phyloP scores from a whole-genome alignment of 768 basidiomycete species.

The Phaeotremella fagi region DNA sequence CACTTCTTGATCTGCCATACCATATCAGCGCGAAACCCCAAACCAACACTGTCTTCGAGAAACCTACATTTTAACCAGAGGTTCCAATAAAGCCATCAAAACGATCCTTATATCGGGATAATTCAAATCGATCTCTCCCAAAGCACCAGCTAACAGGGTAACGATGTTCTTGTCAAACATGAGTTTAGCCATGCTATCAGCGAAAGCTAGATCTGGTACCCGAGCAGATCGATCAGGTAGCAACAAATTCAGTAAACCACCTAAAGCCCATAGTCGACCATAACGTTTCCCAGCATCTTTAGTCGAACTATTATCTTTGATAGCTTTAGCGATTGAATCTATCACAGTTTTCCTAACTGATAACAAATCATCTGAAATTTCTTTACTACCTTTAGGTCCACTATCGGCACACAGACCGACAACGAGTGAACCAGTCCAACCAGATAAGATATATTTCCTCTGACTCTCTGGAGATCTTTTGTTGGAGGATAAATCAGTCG shows the following conservation, averaged over 20 bases:
- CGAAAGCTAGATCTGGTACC: constrained; percentile 57
- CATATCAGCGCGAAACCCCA: not conserved
- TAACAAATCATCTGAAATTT: constrained; percentile 69
- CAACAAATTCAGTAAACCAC: constrained; percentile 81
- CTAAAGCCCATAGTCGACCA: constrained; percentile 77
- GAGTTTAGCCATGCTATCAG: constrained; percentile 87
- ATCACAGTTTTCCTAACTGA: constrained; percentile 88
- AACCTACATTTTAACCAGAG: constrained; percentile 79
- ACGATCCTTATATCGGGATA: constrained; percentile 84
- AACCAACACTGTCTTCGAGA: no score
- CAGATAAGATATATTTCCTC: constrained; percentile 44
- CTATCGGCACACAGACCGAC: constrained; percentile 91
- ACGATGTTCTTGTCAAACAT: constrained; percentile 99
- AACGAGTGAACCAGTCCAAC: constrained; percentile 62
- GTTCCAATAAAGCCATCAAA: constrained; percentile 80
- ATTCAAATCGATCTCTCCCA: constrained; percentile 90
- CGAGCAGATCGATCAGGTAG: constrained; percentile 63
- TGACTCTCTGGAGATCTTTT: constrained; percentile 53
- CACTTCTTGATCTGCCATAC: constrained; percentile 81
- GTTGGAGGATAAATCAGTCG: constrained; percentile 56
- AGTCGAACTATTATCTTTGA: constrained; percentile 69
- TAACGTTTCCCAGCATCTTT: constrained; percentile 67
- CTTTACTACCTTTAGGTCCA: constrained; percentile 64
- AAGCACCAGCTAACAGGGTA: constrained; percentile 73
- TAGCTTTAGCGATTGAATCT: constrained; percentile 76